Evolutionary conservation across 1,284 basidiomycete genomes (phyloP).

Genomic region (Ustilago curta): DNA sequence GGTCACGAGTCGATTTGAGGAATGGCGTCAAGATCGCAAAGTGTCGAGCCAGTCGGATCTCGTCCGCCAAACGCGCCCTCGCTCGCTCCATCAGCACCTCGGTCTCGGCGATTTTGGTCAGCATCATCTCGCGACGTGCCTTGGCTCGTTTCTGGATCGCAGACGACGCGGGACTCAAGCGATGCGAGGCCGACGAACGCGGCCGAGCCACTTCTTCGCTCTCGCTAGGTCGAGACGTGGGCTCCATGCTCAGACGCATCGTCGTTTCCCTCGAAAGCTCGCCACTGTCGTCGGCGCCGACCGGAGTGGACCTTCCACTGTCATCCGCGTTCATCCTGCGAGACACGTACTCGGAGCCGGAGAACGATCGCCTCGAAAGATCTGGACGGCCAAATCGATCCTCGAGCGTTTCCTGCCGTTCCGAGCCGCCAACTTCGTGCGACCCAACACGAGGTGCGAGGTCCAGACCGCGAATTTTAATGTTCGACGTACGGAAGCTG

Average conservation of each 20-base stretch:
- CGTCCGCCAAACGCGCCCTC: constrained; percentile 38
- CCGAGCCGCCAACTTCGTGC: constrained; percentile 48
- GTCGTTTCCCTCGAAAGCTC: constrained; percentile 19
- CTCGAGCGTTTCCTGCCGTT: constrained; percentile 56
- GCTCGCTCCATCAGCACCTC: constrained; percentile 80
- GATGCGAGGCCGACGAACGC: constrained; percentile 41
- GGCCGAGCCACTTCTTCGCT: constrained; percentile 30
- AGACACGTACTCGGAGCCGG: constrained; percentile 21
- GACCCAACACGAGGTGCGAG: constrained; percentile 35
- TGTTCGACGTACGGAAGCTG: constrained; percentile 86
- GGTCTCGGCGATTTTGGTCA: constrained; percentile 75
- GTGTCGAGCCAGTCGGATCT: constrained; percentile 60
- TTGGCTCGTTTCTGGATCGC: constrained; percentile 38
- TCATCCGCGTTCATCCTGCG: constrained; percentile 19
- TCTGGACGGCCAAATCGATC: constrained; percentile 21
- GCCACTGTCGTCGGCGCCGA: constrained; percentile 22
- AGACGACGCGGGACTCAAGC: constrained; percentile 32
- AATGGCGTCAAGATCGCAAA: constrained; percentile 63
- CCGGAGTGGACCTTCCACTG: constrained; percentile 33
- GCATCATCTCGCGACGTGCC: constrained; percentile 46
- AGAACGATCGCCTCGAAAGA: constrained; percentile 26
- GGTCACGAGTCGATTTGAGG: constrained; percentile 60
- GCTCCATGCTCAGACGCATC: constrained; percentile 22
- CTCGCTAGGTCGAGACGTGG: constrained; percentile 17
- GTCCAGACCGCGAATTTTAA: constrained; percentile 79